Base-by-base conservation (phyloP, 345 rosid species). In the Odontarrhena argentea region DNA sequence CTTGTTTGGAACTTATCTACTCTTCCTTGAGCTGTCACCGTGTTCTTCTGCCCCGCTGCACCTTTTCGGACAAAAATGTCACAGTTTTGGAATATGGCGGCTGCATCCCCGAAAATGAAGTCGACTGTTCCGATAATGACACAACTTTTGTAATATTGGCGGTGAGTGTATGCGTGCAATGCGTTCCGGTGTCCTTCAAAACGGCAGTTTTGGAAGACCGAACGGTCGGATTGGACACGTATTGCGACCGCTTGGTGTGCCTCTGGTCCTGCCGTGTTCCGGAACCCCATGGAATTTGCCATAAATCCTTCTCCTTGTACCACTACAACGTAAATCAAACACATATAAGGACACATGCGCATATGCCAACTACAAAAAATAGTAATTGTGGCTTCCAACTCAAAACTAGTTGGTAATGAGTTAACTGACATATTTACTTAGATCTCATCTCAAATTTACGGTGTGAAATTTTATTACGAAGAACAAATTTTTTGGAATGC, bases 61-160 rank as follows among this genome's bases (percentile, higher is more conserved):
- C 92, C 91, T 73, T 86, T 93, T 65, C 89, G 72, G 13, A 85
- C 72, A 3, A 68, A 49, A 38, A 93, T 80, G 58, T 64, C 56
- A 59, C 96, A 90, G 80, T 88, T 90, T 58, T 93, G 98, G 61
- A 93, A 84, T 42, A 93, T 38, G 0, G 89, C 90, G 0, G 94
- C 71, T 0, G 98, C 96, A 12, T 93, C 98, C 0, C 98, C 98
- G 4, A 93, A 90, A 54, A 93, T 87, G 81, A 93, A 87, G 49
- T 93, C 98, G 1, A 86, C 53, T 0, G 96, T 90, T 4, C 98
- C 98, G 0, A 77, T 1, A 9, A 92, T 73, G 40, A 90, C 84
- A 40, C 96, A 89, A 72, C 87, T 80, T 32, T 82, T 69, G 75
- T 85, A 92, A 73, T 70, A 89, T 46, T 92, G 97, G 5, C 98